These are phyloP conservation scores for Amanita phalloides DNA, from an alignment of 768 basidiomycete genomes.

Conservation along the genomic window DNA sequence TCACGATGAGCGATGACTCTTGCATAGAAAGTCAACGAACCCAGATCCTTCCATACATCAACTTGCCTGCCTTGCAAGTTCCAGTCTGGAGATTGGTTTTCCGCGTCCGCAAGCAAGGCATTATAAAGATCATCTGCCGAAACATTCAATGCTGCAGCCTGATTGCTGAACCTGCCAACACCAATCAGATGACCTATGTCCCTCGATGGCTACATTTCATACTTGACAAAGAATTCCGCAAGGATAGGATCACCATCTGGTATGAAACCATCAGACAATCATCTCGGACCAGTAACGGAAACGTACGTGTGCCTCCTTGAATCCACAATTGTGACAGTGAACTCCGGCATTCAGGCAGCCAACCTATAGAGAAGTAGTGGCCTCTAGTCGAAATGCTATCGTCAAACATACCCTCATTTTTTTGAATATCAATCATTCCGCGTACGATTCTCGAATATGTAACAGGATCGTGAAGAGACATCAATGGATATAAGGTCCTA, in stretches of 20 bases:
- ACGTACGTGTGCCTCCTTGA: slow-evolving; percentile 54
- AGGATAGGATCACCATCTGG: slow-evolving; percentile 55
- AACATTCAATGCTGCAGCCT: slow-evolving; percentile 36
- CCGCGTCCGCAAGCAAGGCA: slow-evolving; percentile 50
- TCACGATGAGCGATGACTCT: background rate
- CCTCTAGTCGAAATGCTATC: background rate
- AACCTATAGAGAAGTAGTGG: slow-evolving; percentile 25
- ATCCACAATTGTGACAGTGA: slow-evolving; percentile 41
- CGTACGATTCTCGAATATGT: slow-evolving; percentile 50
- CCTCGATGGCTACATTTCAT: slow-evolving; percentile 25
- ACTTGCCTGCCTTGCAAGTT: slow-evolving; percentile 52
- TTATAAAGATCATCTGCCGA: slow-evolving; percentile 39
- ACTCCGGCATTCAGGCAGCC: slow-evolving; percentile 57
- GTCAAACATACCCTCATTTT: slow-evolving; percentile 38
- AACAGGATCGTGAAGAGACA: slow-evolving; percentile 53
- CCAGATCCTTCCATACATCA: slow-evolving; percentile 35
- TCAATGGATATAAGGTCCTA: slow-evolving; percentile 48
- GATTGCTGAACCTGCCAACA: slow-evolving; percentile 33
- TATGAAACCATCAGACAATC: background rate
- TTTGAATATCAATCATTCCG: slow-evolving; percentile 58
- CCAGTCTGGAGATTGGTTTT: slow-evolving; percentile 47
- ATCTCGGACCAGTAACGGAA: background rate
- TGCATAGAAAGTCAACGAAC: background rate
- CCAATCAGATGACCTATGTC: background rate
- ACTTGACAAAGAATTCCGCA: slow-evolving; percentile 41